Base-by-base conservation (phyloP, 169 alveolate species). In the Plasmodium relictum region DNA sequence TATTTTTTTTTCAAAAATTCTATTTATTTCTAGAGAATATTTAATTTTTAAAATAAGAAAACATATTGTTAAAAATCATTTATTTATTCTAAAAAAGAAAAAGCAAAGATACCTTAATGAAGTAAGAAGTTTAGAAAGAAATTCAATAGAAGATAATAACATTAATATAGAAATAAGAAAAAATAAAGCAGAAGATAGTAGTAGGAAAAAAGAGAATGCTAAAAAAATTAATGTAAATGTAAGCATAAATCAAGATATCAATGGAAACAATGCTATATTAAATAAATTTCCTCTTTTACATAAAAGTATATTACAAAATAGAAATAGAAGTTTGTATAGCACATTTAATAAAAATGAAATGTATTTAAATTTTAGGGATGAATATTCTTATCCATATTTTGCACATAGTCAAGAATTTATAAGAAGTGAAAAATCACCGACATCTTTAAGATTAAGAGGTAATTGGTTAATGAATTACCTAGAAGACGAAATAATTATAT, bases 401-500 rank as follows among this genome's bases (percentile, higher is more conserved):
- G 20, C 48, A 50, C 5, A 26, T 7, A 50, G 63, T 58, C 78
- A 78, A 52, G 50, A 18, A 69, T 78, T 48, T 50, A 63, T 78
- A 63, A 42, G 62, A 65, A 78, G 71, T 41, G 39, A 26, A 20
- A 44, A 78, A 10, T 0, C 20, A 1, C 6, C 8, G 20, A 76
- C 76, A 58, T 14, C 76, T 9, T 50, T 78, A 31, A 48, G 61
- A 44, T 20, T 74, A 22, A 22, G 61, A 16, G 88, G 88, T 31
- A 59, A 41, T 20, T 41, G 42, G 14, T 18, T 74, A 59, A 14
- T 31, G 39, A 16, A 54, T 54, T n/a, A 12, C 22, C 1, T 12
- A 54, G 63, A 14, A 54, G 16, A 54, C 9, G 3, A 54, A 1
- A 8, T 16, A 3, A 1, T 24, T 14, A 54, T 54, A 54, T n/a